phyloP scores from a whole-genome alignment of 2,329 filamentous ascomycete genomes.

The Apiospora arundinis region DNA sequence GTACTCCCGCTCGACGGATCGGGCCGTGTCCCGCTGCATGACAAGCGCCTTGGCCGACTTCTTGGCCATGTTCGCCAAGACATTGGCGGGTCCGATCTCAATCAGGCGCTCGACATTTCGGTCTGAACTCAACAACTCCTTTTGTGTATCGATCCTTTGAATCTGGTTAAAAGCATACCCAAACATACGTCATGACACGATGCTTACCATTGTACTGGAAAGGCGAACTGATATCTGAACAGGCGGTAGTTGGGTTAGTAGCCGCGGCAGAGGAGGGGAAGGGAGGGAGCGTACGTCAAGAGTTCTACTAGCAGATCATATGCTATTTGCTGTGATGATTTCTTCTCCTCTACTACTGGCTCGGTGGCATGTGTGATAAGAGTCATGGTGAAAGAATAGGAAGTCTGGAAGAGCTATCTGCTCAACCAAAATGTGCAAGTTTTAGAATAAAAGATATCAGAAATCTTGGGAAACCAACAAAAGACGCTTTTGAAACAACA shows the following conservation, averaged over 20 bases:
- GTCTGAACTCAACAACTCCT: slow-evolving; percentile 23
- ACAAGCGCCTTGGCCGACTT: slow-evolving; percentile 22
- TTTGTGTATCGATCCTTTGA: slow-evolving; percentile 28
- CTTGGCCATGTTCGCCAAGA: slow-evolving; percentile 28
- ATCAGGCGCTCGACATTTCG: slow-evolving; percentile 26
- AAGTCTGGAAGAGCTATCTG: not conserved
- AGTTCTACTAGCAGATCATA: not conserved
- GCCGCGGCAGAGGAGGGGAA: not conserved
- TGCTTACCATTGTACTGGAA: not conserved
- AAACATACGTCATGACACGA: not conserved
- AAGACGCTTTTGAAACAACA: too few relatives aligned
- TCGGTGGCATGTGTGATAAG: not conserved
- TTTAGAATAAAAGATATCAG: too few relatives aligned
- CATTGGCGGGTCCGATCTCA: slow-evolving; percentile 28
- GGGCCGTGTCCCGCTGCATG: not conserved
- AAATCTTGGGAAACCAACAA: too few relatives aligned
- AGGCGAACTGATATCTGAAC: not conserved
- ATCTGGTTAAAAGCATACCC: not conserved
- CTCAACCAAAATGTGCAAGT: too few relatives aligned
- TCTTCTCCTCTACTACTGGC: not conserved
- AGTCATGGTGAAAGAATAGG: not conserved
- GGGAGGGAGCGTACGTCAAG: not conserved
- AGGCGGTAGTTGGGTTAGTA: not conserved
- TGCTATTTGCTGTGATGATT: not conserved
- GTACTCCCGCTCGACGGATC: not conserved